Evolutionary conservation across 805 yeast species (phyloP).

Genomic region (Torulaspora delbrueckii): DNA sequence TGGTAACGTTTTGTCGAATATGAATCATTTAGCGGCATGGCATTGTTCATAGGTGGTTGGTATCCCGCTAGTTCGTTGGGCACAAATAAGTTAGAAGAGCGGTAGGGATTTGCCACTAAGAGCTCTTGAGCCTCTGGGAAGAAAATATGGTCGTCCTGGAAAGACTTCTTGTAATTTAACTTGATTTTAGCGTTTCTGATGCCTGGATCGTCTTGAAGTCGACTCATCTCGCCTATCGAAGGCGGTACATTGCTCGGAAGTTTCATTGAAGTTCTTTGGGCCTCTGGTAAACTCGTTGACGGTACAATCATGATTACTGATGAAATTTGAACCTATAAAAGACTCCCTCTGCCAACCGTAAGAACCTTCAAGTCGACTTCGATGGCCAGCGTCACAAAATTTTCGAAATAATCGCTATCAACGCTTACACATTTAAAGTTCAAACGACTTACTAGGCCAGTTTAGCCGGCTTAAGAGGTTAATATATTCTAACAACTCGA

Average conservation of each 20-base stretch:
- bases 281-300: slow-evolving; percentile 1
- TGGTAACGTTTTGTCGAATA: slow-evolving; percentile 2
- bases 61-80: background rate
- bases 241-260: slow-evolving; percentile 3
- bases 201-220: slow-evolving; percentile 19
- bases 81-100: background rate
- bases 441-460: background rate
- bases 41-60: background rate
- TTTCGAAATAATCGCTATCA: slow-evolving; percentile 13
- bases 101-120: background rate
- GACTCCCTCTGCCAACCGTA: background rate
- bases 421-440: slow-evolving; percentile 1
- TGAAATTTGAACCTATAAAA: background rate
- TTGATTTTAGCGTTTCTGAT: slow-evolving; percentile 27
- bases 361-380: background rate
- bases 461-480: background rate
- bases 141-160: slow-evolving; percentile 29
- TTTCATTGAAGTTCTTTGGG: slow-evolving; percentile 1
- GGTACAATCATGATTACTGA: slow-evolving; percentile 3
- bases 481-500: background rate
- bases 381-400: slow-evolving; percentile 11
- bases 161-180: slow-evolving; percentile 28
- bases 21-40: background rate
- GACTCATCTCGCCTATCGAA: background rate
- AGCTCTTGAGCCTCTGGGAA: slow-evolving; percentile 22